phyloP scores from a whole-genome alignment of 2,329 filamentous ascomycete genomes.

The Hypomyces perniciosus region DNA sequence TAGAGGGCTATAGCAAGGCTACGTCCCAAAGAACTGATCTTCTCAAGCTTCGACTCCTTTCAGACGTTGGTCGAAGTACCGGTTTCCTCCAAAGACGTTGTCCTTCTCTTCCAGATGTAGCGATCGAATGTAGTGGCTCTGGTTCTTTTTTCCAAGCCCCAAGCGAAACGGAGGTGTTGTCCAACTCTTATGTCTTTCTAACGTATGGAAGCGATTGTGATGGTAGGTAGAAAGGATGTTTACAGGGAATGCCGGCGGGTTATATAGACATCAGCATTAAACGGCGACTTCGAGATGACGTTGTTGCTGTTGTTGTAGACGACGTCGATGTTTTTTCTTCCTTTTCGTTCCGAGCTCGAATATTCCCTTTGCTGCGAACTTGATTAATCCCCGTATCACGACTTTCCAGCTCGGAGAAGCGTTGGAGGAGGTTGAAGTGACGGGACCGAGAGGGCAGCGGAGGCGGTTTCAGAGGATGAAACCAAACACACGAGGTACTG shows the following conservation, averaged over 20 bases:
- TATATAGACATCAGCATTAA: slow-evolving; percentile 6
- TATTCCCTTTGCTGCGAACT: background rate
- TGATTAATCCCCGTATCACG: background rate
- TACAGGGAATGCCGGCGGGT: slow-evolving; percentile 5
- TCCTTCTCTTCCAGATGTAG: slow-evolving; percentile 24
- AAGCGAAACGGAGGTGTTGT: slow-evolving; percentile 13
- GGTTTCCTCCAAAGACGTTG: slow-evolving; percentile 3
- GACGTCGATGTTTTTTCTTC: slow-evolving; percentile 1
- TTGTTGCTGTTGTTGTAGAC: background rate
- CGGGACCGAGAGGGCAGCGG: slow-evolving; percentile 11
- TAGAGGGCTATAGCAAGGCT: background rate
- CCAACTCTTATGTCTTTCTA: slow-evolving; percentile 15
- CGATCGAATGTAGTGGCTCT: slow-evolving; percentile 28
- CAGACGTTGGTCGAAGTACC: background rate
- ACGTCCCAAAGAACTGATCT: background rate
- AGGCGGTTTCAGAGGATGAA: slow-evolving; percentile 33
- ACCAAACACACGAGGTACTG: slow-evolving; percentile 46
- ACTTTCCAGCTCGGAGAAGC: slow-evolving; percentile 1
- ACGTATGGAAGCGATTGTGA: slow-evolving; percentile 28
- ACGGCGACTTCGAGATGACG: slow-evolving; percentile 6
- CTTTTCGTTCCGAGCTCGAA: slow-evolving; percentile 6
- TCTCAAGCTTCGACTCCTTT: background rate
- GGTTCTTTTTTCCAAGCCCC: background rate
- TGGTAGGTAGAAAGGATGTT: slow-evolving; percentile 19
- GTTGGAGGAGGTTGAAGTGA: slow-evolving; percentile 4